Conservation (phyloP, 768 basidiomycete species). For the Cytidiella melzeri region DNA sequence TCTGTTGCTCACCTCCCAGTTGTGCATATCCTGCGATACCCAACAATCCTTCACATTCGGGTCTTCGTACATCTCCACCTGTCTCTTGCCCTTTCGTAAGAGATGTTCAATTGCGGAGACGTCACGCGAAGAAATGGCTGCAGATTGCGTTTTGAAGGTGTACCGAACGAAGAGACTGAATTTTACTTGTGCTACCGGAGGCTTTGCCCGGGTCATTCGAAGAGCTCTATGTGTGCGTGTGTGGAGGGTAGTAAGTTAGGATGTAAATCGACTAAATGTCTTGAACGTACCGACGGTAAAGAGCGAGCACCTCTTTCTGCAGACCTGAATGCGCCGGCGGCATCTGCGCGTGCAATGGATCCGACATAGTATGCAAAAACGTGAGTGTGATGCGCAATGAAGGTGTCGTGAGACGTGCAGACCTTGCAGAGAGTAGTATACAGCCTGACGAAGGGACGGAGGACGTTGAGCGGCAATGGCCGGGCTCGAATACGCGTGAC, state of each 20-base stretch:
- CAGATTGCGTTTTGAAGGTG: slow-evolving; percentile 60
- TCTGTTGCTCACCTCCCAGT: slow-evolving; percentile 45
- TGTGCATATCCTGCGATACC: slow-evolving; percentile 63
- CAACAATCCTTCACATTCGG: slow-evolving; percentile 66
- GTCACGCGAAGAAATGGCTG: slow-evolving; percentile 55
- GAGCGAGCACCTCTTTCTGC: slow-evolving; percentile 44
- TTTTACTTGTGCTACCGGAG: slow-evolving; percentile 48
- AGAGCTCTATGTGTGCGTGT: slow-evolving; percentile 46
- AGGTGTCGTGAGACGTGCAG: not conserved
- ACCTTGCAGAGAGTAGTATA: too few species aligned
- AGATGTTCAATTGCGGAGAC: slow-evolving; percentile 70
- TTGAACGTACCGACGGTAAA: slow-evolving; percentile 47
- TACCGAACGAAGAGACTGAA: slow-evolving; percentile 67
- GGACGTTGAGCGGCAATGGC: not conserved
- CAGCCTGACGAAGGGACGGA: too few species aligned
- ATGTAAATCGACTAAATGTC: not conserved
- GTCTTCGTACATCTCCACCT: slow-evolving; percentile 66
- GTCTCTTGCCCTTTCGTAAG: slow-evolving; percentile 59
- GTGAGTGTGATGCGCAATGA: not conserved
- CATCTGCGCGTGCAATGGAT: slow-evolving; percentile 7
- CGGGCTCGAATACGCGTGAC: not conserved
- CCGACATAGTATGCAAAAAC: not conserved
- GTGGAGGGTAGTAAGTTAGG: not conserved
- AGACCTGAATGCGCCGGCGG: slow-evolving; percentile 36
- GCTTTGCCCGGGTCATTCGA: slow-evolving; percentile 69